Conservation (phyloP, 305 asterid species). For the Rubia balearica region DNA sequence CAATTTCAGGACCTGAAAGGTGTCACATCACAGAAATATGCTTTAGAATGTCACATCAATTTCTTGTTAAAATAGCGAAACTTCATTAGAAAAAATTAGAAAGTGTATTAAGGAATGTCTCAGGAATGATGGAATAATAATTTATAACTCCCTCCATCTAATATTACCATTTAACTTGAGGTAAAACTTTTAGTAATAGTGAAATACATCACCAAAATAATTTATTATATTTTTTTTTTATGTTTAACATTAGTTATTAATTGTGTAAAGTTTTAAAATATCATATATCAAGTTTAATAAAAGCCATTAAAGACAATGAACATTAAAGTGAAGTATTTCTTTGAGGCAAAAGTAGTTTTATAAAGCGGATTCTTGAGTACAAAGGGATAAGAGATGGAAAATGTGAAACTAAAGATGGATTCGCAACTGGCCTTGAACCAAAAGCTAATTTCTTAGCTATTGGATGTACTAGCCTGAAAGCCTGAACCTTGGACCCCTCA, state of each 20-base stretch:
- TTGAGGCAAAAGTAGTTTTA: background rate
- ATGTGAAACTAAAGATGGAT: background rate
- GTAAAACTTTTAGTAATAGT: background rate
- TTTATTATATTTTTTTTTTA: background rate
- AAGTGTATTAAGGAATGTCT: background rate
- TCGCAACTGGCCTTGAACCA: background rate
- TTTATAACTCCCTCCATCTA: background rate
- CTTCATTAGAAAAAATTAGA: background rate
- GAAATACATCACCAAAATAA: background rate
- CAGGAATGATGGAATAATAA: background rate
- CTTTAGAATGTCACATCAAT: background rate
- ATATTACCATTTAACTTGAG: background rate
- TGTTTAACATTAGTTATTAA: background rate
- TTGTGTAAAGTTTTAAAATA: background rate
- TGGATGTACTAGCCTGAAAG: background rate
- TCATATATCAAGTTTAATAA: background rate
- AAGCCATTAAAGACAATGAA: background rate
- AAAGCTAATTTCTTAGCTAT: constrained; percentile 5
- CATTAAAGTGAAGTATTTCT: background rate
- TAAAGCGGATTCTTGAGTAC: background rate
- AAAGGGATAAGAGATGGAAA: background rate
- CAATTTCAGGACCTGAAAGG: background rate
- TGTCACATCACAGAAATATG: background rate
- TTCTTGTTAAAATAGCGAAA: background rate
- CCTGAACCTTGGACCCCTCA: background rate